Evolutionary conservation across 768 basidiomycete species (phyloP).

Genomic region (Podaxis carcinomalis): DNA sequence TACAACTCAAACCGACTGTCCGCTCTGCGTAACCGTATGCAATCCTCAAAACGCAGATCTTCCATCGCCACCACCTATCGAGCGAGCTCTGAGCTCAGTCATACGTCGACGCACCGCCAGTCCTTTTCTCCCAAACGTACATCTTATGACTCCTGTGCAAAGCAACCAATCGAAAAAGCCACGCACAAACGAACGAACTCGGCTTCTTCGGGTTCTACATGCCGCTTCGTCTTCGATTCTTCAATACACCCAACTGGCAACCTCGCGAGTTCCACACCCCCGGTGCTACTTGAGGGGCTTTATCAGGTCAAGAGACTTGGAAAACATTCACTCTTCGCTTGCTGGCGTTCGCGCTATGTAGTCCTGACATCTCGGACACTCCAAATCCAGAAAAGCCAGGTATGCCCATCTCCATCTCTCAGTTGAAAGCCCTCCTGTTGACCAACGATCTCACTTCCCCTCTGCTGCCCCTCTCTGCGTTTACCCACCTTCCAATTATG

Average conservation of each 20-base stretch:
- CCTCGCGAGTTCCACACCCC: not conserved
- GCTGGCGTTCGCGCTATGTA: conserved; percentile 6
- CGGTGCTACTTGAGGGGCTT: conserved; percentile 5
- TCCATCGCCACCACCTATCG: conserved; percentile 1
- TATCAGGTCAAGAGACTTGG: conserved; percentile 8
- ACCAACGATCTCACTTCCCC: conserved; percentile 6
- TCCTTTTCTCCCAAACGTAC: conserved; percentile 8
- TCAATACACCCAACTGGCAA: conserved; percentile 5
- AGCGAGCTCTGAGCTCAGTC: conserved; percentile 10
- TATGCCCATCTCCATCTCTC: not conserved
- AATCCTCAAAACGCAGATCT: conserved; percentile 6
- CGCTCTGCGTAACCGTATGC: conserved; percentile 9
- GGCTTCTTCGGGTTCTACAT: conserved; percentile 7
- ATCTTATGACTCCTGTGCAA: conserved; percentile 6
- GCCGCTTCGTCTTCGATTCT: conserved; percentile 9
- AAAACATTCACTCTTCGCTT: not conserved
- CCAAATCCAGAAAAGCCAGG: conserved; percentile 9
- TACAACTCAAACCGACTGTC: conserved; percentile 3
- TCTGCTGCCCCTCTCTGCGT: not conserved
- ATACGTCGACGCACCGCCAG: not conserved
- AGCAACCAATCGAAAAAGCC: not conserved
- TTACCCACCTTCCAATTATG: not conserved
- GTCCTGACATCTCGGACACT: conserved; percentile 8
- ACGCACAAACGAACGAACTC: conserved; percentile 5
- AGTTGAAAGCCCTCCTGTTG: not conserved